Percentiles rank a stretch among this genome's conserved stretches.
Evolutionary conservation across 768 basidiomycete species (phyloP).

Genomic region (Mrakia frigida): DNA sequence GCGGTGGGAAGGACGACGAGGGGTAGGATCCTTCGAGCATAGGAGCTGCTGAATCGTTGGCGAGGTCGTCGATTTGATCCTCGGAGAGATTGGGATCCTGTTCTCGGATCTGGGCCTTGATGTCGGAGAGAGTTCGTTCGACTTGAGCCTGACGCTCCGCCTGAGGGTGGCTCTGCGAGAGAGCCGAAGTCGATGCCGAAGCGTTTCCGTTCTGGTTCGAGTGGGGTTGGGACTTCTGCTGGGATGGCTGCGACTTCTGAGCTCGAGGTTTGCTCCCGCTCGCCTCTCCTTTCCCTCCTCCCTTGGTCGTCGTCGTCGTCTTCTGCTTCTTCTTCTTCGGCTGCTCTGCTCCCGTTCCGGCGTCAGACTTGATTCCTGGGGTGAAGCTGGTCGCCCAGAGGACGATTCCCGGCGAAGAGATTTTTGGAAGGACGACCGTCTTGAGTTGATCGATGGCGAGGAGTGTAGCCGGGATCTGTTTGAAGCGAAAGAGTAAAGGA

Average conservation of each 20-base stretch:
- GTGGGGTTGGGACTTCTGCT: background rate
- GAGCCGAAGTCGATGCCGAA: background rate
- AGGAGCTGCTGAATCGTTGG: background rate
- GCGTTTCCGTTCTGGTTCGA: background rate
- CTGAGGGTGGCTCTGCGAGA: background rate
- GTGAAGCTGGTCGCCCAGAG: slow-evolving; percentile 14
- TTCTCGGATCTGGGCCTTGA: background rate
- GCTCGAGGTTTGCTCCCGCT: no score
- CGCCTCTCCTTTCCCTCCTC: background rate
- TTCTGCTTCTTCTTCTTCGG: slow-evolving; percentile 15
- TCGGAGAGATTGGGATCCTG: background rate
- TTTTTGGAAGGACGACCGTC: background rate
- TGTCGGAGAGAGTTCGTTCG: background rate
- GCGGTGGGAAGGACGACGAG: no score
- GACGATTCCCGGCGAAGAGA: background rate
- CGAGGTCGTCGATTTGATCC: background rate
- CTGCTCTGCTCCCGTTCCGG: background rate
- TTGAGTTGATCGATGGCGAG: background rate
- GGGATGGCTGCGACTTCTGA: background rate
- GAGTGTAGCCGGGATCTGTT: slow-evolving; percentile 5
- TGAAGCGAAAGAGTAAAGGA: background rate
- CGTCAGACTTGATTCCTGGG: slow-evolving; percentile 6
- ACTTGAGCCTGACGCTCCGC: background rate
- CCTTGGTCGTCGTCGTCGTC: background rate
- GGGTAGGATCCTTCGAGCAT: background rate